Base-by-base conservation (phyloP, 768 basidiomycete genomes). In the Panellus pusillus region DNA sequence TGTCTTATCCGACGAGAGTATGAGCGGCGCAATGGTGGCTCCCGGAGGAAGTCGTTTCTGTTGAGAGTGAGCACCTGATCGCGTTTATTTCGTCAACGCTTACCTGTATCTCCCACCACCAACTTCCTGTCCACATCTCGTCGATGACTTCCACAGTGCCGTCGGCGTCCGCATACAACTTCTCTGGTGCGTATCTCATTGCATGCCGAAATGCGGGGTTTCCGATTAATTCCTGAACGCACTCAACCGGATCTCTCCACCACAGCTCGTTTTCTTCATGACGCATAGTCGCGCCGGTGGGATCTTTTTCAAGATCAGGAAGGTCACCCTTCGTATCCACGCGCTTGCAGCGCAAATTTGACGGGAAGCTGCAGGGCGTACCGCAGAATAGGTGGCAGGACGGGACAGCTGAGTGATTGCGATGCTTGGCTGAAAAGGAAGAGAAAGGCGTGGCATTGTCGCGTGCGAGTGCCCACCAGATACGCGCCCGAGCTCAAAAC, bases 61-160 rank as follows among this genome's bases (percentile, higher is more conserved):
- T n/a, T n/a, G n/a, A n/a, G n/a, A n/a, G 2, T 35, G 12, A 45
- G 6, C 58, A 1, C 65, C 69, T 4, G 31, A 32, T 45, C 13
- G 7, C 15, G 17, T 5, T 27, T 32, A 45, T 9, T 18, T 50
- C 17, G 6, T 8, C 31, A 15, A 9, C 41, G 32, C 39, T n/a
- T 28, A 72, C 66, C 66, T 73, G 66, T 35, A 60, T 50, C 28
- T 67, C 50, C 66, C 66, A 67, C 70, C 70, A 72, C 70, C 70
- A 70, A 19, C 66, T 56, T 0, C 37, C 61, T 0, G 65, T 67
- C 58, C 62, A 65, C 67, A 70, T 69, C 52, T 72, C 67, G 38
- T 63, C 50, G 42, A 59, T 63, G 2, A 54, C 24, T 12, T 59
- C 48, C n/a, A n/a, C 13, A 13, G 31, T 0, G 44, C 28, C 36